Conservation (phyloP, 371 early-diverging fungal species). For the Chytridiales sp. region DNA sequence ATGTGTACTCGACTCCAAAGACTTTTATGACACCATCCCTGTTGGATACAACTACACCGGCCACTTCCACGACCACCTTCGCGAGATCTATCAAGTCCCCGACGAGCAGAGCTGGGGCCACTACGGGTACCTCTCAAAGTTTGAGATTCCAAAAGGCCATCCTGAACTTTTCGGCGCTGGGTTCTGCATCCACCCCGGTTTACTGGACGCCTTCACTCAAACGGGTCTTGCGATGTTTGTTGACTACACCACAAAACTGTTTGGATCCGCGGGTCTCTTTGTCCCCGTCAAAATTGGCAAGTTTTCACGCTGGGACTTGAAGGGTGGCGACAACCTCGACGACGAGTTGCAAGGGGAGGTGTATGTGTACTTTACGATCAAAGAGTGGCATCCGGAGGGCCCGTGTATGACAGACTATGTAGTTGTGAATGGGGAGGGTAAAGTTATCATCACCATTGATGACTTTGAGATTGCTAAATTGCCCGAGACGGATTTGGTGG, state of each 20-base stretch:
- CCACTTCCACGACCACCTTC: conserved; percentile 6
- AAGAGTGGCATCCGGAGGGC: background rate
- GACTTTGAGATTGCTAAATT: conserved; percentile 3
- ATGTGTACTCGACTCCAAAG: background rate
- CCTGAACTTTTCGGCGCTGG: conserved; percentile 5
- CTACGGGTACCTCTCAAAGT: background rate
- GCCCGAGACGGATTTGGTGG: background rate
- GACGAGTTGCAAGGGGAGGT: background rate
- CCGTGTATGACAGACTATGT: conserved; percentile 3
- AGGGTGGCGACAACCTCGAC: background rate
- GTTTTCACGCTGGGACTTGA: conserved; percentile 10
- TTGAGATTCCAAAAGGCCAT: background rate
- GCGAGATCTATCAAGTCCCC: conserved; percentile 4
- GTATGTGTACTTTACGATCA: background rate
- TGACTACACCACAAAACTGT: background rate
- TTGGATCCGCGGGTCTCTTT: conserved; percentile 1
- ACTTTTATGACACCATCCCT: conserved; percentile 13
- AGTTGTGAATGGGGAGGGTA: conserved; percentile 2
- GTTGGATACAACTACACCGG: conserved; percentile 12
- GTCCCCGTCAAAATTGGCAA: conserved; percentile 7
- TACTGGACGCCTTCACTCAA: conserved; percentile 14
- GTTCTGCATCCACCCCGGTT: conserved; percentile 9
- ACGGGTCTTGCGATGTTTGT: conserved; percentile 14
- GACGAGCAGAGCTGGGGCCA: background rate
- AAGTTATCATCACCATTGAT: conserved; percentile 8